Conservation (phyloP, 1,139 yeast genomes). For the Taphrina wiesneri region DNA sequence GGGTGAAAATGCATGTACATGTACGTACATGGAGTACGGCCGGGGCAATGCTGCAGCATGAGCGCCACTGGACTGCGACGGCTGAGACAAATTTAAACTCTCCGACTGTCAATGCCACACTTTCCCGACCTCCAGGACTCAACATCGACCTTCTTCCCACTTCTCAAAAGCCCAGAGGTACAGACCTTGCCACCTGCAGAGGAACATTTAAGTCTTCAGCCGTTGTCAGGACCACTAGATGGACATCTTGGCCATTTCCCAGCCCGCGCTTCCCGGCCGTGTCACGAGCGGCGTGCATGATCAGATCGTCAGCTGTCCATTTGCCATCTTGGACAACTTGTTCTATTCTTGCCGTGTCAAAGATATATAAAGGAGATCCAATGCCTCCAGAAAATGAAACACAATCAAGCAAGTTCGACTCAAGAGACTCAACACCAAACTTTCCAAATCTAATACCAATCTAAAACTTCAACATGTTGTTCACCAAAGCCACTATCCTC, state of each 20-base stretch:
- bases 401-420: neutral
- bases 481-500: conserved; percentile 9
- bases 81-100: neutral
- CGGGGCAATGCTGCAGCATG: too few relatives aligned
- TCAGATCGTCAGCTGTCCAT: neutral
- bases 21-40: too few relatives aligned
- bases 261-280: neutral
- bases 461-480: neutral
- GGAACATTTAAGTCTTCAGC: neutral
- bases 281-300: neutral
- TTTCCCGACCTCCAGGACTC: neutral
- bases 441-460: neutral
- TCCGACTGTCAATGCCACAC: neutral
- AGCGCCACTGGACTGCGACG: neutral
- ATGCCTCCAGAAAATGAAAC: neutral
- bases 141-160: too few relatives aligned
- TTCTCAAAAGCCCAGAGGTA: too few relatives aligned
- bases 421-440: neutral
- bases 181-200: neutral
- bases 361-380: neutral
- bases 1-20: too few relatives aligned
- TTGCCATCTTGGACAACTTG: neutral
- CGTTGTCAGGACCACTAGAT: neutral
- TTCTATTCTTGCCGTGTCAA: neutral
- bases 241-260: neutral